Percentiles rank a stretch among this genome's conserved stretches.
Conservation (phyloP, 2,329 filamentous ascomycete species). For the Metarhizium album region DNA sequence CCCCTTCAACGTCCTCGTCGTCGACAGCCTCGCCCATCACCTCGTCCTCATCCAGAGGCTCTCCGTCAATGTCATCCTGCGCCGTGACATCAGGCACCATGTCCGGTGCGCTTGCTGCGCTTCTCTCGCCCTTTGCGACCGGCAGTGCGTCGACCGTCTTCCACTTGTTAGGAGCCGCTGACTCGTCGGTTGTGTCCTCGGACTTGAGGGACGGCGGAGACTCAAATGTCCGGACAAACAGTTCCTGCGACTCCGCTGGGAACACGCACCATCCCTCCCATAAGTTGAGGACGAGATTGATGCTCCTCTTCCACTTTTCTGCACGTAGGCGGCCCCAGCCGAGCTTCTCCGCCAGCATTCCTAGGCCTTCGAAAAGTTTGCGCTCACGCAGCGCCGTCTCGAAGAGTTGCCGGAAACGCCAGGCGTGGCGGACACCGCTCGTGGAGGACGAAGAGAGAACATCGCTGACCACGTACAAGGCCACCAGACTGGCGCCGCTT, state of each 20-base stretch:
- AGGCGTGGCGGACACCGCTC: slow-evolving; percentile 70
- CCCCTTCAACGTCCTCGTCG: slow-evolving; percentile 37
- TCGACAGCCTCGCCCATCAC: slow-evolving; percentile 32
- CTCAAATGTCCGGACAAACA: slow-evolving; percentile 60
- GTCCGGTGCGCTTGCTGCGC: slow-evolving; percentile 6
- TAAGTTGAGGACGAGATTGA: slow-evolving; percentile 55
- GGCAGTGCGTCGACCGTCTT: slow-evolving; percentile 35
- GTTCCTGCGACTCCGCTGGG: slow-evolving; percentile 59
- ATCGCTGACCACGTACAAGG: slow-evolving; percentile 66
- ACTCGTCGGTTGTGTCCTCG: slow-evolving; percentile 15
- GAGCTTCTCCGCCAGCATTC: slow-evolving; percentile 58
- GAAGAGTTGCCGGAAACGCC: slow-evolving; percentile 76
- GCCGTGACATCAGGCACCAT: slow-evolving; percentile 10
- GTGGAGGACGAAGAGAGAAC: slow-evolving; percentile 69
- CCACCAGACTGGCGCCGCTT: slow-evolving; percentile 66
- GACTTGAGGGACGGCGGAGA: slow-evolving; percentile 44
- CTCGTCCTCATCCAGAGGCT: slow-evolving; percentile 31
- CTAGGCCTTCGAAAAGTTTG: slow-evolving; percentile 65
- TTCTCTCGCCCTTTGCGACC: slow-evolving; percentile 6
- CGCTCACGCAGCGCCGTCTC: slow-evolving; percentile 58
- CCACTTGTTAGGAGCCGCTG: slow-evolving; percentile 32
- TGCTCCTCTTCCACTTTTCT: slow-evolving; percentile 75
- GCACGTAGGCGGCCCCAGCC: slow-evolving; percentile 72
- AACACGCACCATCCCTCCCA: slow-evolving; percentile 70
- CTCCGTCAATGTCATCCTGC: slow-evolving; percentile 28